These are phyloP conservation scores for Arxiozyma slooffiae DNA, from an alignment of 1,139 yeast genomes.

Conservation along the genomic window DNA sequence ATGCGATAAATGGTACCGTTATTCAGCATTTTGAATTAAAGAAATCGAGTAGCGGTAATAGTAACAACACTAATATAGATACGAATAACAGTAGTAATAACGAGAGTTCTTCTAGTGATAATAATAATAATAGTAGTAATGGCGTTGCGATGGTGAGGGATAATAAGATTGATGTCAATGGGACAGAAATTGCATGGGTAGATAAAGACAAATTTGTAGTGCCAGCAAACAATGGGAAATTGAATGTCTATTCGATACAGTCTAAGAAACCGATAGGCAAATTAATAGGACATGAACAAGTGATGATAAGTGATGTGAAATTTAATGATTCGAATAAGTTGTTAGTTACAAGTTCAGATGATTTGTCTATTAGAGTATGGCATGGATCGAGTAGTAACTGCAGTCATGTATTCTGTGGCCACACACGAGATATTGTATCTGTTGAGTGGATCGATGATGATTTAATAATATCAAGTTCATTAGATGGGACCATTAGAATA, in stretches of 20 bases:
- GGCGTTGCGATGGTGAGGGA: background rate
- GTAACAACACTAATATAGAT: background rate
- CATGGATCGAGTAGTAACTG: constrained; percentile 47
- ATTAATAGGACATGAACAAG: constrained; percentile 59
- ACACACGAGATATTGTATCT: constrained; percentile 49
- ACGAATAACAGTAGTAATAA: no score
- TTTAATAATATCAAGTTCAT: constrained; percentile 40
- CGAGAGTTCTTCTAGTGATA: no score
- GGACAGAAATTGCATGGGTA: constrained; percentile 63
- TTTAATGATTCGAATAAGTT: constrained; percentile 46
- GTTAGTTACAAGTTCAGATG: constrained; percentile 71
- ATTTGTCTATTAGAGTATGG: constrained; percentile 65
- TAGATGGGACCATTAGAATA: constrained; percentile 60
- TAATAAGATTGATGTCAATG: constrained; percentile 17
- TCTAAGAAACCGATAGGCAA: constrained; percentile 48
- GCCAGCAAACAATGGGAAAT: constrained; percentile 46
- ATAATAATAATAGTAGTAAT: no score
- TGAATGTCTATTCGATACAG: constrained; percentile 49
- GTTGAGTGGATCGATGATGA: constrained; percentile 43
- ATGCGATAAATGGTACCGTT: constrained; percentile 40
- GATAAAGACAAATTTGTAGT: constrained; percentile 61
- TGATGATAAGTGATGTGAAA: constrained; percentile 46
- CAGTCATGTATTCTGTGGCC: constrained; percentile 38
- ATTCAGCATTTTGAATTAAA: constrained; percentile 35
- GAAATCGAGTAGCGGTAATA: constrained; percentile 4